phyloP scores from a whole-genome alignment of 345 rosid species.

The Stellera chamaejasme region DNA sequence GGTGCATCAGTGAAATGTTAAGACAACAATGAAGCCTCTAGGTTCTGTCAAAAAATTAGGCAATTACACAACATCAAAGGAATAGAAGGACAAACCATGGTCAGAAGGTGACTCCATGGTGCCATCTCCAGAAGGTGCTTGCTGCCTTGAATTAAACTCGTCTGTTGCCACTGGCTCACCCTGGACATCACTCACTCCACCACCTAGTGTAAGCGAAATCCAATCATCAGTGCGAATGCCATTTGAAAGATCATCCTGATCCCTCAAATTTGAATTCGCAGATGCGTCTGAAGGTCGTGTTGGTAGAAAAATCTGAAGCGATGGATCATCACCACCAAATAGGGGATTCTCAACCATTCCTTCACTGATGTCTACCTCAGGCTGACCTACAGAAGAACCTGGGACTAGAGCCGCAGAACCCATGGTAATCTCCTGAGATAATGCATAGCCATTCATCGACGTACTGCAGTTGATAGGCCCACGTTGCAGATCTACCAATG shows the following conservation, averaged over 20 bases:
- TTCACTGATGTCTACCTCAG: slow-evolving; percentile 42
- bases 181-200: slow-evolving; percentile 41
- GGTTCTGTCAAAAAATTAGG: neutral
- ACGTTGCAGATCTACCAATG: slow-evolving; percentile 50
- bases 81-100: slow-evolving; percentile 58
- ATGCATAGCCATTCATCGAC: slow-evolving; percentile 51
- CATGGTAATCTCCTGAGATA: slow-evolving; percentile 50
- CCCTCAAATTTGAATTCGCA: slow-evolving; percentile 47
- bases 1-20: neutral
- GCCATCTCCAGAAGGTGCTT: slow-evolving; percentile 38
- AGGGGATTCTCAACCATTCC: slow-evolving; percentile 80
- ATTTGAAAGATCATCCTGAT: slow-evolving; percentile 61
- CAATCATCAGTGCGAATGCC: slow-evolving; percentile 75
- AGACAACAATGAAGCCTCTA: slow-evolving; percentile 3
- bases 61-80: slow-evolving; percentile 6
- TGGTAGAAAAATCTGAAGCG: slow-evolving; percentile 92
- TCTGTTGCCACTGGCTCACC: slow-evolving; percentile 38
- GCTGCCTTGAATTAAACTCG: slow-evolving; percentile 48
- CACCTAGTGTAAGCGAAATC: slow-evolving; percentile 94
- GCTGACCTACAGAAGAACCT: slow-evolving; percentile 42
- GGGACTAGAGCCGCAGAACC: slow-evolving; percentile 35
- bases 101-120: slow-evolving; percentile 52
- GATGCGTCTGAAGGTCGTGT: slow-evolving; percentile 65
- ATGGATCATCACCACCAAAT: slow-evolving; percentile 76
- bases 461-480: slow-evolving; percentile 45